phyloP scores from a whole-genome alignment of 2,329 filamentous ascomycete genomes.

The Metarhizium robertsii region DNA sequence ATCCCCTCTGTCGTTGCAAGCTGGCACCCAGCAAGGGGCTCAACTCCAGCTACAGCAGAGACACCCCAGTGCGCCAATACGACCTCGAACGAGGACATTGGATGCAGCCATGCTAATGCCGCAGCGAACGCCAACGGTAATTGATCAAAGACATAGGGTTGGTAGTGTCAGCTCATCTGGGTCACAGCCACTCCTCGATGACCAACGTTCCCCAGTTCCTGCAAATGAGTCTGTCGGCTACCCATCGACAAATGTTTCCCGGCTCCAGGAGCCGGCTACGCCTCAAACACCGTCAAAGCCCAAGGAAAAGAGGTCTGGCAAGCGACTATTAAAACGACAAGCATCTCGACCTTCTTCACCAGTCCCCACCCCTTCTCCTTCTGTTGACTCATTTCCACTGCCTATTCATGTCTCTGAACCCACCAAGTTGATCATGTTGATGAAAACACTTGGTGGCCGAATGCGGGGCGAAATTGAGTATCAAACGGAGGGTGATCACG shows the following conservation, averaged over 20 bases:
- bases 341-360: conserved; percentile 51
- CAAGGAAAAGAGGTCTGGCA: conserved; percentile 35
- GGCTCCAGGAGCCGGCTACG: conserved; percentile 25
- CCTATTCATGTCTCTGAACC: conserved; percentile 58
- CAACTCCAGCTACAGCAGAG: conserved; percentile 17
- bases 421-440: conserved; percentile 62
- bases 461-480: conserved; percentile 76
- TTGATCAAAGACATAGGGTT: conserved; percentile 52
- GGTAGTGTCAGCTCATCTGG: conserved; percentile 60
- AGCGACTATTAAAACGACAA: conserved; percentile 45
- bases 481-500: conserved; percentile 44
- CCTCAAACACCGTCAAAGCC: conserved; percentile 9
- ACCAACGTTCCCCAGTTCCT: conserved; percentile 31
- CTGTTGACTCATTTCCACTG: conserved; percentile 49
- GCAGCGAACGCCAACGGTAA: conserved; percentile 23
- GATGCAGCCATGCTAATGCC: conserved; percentile 44
- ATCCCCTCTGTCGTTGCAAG: background rate
- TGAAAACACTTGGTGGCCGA: conserved; percentile 67
- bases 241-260: conserved; percentile 25
- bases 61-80: conserved; percentile 24
- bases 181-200: conserved; percentile 43
- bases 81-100: conserved; percentile 50
- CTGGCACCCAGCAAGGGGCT: conserved; percentile 1
- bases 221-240: conserved; percentile 33
- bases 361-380: conserved; percentile 41